Evolutionary conservation across 345 rosid species (phyloP).

Genomic region (Citrus maxima): DNA sequence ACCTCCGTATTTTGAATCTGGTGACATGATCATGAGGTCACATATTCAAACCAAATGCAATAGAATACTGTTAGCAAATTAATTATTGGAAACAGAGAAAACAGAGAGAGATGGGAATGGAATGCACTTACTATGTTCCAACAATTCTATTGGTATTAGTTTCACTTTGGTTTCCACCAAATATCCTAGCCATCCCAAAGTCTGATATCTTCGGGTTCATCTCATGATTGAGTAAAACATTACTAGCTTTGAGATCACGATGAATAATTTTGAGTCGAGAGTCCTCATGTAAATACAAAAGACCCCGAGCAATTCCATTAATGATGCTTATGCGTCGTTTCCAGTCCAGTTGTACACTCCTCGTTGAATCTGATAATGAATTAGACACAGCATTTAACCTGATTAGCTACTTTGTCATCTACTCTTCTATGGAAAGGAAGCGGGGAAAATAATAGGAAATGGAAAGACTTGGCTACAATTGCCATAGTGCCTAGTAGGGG

Average conservation of each 20-base stretch:
- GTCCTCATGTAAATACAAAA: conserved; percentile 39
- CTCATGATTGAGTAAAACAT: not conserved
- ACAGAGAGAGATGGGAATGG: not conserved
- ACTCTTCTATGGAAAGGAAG: too few relatives aligned
- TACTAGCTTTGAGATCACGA: conserved; percentile 21
- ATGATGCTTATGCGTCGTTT: conserved; percentile 28
- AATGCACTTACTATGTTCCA: not conserved
- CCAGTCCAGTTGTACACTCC: conserved; percentile 8
- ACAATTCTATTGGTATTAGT: not conserved
- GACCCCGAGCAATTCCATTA: conserved; percentile 33
- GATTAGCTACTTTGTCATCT: not conserved
- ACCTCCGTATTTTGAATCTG: too few relatives aligned
- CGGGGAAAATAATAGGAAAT: too few relatives aligned
- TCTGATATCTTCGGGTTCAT: not conserved
- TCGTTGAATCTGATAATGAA: conserved; percentile 4
- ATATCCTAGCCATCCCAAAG: not conserved
- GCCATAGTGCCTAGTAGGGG: not conserved
- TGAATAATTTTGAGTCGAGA: conserved; percentile 40
- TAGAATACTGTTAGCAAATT: too few relatives aligned
- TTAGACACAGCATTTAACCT: too few relatives aligned
- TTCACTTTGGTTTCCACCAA: not conserved
- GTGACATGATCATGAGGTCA: too few relatives aligned
- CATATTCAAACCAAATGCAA: too few relatives aligned
- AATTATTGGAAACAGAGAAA: too few relatives aligned
- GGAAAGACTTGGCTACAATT: too few relatives aligned